phyloP scores from a whole-genome alignment of 768 basidiomycete species.

The Rhizopogon vinicolor region DNA sequence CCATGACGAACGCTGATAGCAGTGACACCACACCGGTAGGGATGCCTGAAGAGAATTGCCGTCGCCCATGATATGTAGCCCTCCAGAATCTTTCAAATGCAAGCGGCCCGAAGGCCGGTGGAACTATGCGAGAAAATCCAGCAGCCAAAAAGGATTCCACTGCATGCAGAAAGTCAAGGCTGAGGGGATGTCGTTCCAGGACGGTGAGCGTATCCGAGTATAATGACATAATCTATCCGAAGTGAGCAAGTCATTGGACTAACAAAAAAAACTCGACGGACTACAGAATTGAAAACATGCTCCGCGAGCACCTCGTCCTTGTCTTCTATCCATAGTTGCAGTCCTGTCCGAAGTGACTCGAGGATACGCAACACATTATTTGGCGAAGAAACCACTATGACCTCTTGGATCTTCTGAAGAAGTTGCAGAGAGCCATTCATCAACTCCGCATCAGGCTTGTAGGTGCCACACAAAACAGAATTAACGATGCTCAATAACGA shows the following conservation, averaged over 20 bases:
- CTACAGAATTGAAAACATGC: slow-evolving; percentile 43
- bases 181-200: slow-evolving; percentile 35
- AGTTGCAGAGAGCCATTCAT: slow-evolving; percentile 29
- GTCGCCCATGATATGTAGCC: slow-evolving; percentile 43
- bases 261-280: slow-evolving; percentile 24
- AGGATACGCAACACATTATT: slow-evolving; percentile 31
- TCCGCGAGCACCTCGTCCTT: slow-evolving; percentile 33
- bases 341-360: slow-evolving; percentile 29
- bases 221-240: slow-evolving; percentile 26
- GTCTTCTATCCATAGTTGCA: slow-evolving; percentile 54
- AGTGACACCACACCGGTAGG: slow-evolving; percentile 40
- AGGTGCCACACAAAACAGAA: slow-evolving; percentile 28
- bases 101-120: slow-evolving; percentile 44
- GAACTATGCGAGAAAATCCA: slow-evolving; percentile 43
- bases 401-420: slow-evolving; percentile 29
- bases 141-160: slow-evolving; percentile 46
- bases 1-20: slow-evolving; percentile 41
- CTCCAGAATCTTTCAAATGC: slow-evolving; percentile 58
- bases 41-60: slow-evolving; percentile 31
- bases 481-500: slow-evolving; percentile 26
- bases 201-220: slow-evolving; percentile 41
- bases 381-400: slow-evolving; percentile 26
- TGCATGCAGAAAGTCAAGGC: slow-evolving; percentile 33
- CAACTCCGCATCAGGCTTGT: slow-evolving; percentile 24
- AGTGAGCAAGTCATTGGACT: neutral